Evolutionary conservation across 768 basidiomycete species (phyloP), one percentile per base, ranked within the genome.

Genomic region (Tubosaeta sp.): DNA sequence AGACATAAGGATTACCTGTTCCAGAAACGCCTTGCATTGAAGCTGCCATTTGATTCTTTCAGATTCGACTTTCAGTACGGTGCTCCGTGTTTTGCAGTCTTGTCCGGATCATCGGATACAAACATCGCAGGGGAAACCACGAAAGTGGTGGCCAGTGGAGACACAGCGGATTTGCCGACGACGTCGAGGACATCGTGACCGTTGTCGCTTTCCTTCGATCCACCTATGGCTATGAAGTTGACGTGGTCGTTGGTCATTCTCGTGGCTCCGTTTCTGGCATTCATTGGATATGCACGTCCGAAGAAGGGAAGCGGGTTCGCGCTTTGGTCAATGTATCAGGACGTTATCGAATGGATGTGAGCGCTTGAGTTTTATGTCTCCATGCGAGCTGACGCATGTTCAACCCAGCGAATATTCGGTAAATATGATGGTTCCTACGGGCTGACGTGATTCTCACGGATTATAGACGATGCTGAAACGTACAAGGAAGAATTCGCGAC

Each of bases 1-100:
- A 91, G 89, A 61, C 90, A 92, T 68, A 91, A 91, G 60, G 85
- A 92, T 64, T 92, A 92, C 70, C 66, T 92, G 44, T 91, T 86
- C 73, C 85, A 87, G 67, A 85, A 84, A 62, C 80, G 78, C 13
- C 80, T 92, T 17, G 87, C 86, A 3, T 64, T 68, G 35, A 74
- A 72, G 34, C 67, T 91, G 13, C 85, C 87, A 0, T 61, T 88
- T 22, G 90, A 93, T 66, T 91, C 88, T 3, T 91, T 92, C 65
- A 79, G 89, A 31, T 91, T 93, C 61, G 90, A 93, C 66, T 93
- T 93, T 70, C 81, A 88, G 88, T 90, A 61, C 51, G 80, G 35
- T 9, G 4, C 12, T 27, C 39, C 22, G n/a, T 37, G 32, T 63
- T 41, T n/a, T 42, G 17, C 31, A 25, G 33, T 34, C 26, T 38